These are phyloP conservation scores for Eucommia ulmoides DNA, from an alignment of 257 asterid genomes.

Conservation along the genomic window DNA sequence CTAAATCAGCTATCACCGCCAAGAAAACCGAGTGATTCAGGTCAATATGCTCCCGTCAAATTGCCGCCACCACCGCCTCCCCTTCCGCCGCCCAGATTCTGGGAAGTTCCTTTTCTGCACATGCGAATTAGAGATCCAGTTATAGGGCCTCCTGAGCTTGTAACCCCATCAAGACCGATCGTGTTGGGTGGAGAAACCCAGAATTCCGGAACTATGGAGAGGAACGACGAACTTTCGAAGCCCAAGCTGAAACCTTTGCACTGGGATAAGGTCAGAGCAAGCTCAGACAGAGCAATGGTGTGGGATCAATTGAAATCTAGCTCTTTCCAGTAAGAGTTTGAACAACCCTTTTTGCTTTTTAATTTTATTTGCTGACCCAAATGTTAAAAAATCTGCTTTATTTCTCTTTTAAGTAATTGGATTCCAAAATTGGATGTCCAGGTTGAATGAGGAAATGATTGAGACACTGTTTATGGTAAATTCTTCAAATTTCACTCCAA, in stretches of 20 bases:
- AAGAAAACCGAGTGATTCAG: neutral
- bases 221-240: slow-evolving; percentile 30
- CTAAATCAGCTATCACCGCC: neutral
- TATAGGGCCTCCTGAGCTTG: neutral
- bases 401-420: too few species aligned
- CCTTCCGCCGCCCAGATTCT: neutral
- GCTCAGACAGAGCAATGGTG: slow-evolving; percentile 62
- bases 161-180: neutral
- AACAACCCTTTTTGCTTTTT: neutral
- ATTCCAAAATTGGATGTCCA: too few species aligned
- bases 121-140: too few species aligned
- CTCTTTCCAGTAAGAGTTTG: slow-evolving; percentile 58
- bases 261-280: slow-evolving; percentile 83
- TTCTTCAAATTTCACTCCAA: slow-evolving; percentile 11
- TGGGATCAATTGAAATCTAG: slow-evolving; percentile 76
- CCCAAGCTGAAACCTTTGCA: slow-evolving; percentile 73
- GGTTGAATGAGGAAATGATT: slow-evolving; percentile 65
- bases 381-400: too few species aligned
- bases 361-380: too few species aligned
- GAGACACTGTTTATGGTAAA: neutral
- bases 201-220: slow-evolving; percentile 5
- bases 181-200: slow-evolving; percentile 7
- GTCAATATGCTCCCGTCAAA: neutral
- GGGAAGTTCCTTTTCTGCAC: neutral
- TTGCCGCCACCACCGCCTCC: neutral